Base-by-base conservation (phyloP, 805 yeast genomes). In the Ogataea zsoltii region DNA sequence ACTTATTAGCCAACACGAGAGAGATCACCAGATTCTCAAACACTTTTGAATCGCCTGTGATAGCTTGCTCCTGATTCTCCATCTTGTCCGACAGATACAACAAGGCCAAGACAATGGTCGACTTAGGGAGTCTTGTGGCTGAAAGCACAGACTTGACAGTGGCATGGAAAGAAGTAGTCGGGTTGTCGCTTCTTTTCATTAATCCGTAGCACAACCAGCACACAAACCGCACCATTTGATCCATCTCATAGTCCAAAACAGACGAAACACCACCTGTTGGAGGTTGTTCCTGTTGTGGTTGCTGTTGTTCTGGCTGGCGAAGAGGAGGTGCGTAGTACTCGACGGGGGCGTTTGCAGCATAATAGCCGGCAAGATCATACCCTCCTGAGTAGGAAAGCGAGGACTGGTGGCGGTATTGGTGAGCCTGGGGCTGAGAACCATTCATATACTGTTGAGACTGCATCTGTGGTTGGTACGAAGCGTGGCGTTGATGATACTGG, bases 71-170 rank as follows among this genome's bases (percentile, higher is more conserved):
- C 40, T 66, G 67, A 45, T 70, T 66, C 47, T 74, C 70, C 56
- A 70, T 56, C 32, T 63, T 70, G 57, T 85, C 85, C 56, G 86
- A 79, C 58, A 91, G 70, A 61, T 87, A 89, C 55, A 88, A 88
- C 58, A 90, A 71, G 15, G 96, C 83, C 58, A 91, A 73, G 28
- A 90, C 72, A 33, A 94, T 76, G 14, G 98, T 86, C 2, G 89
- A 78, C 53, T 83, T 78, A 25, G 97, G 96, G 55, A 92, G 72
- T 54, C 98, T 80, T 3, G 97, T 94, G 11, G 97, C 95, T 45
- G 83, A 76, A 49, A 92, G 71, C 2, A 92, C 91, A 33, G 84
- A 77, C 44, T 76, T 74, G 15, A 88, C 70, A 52, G 80, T 80
- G 48, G 71, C 70, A 55, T 76, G 79, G 64, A 87, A 84, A 33